These are phyloP conservation scores for Metarhizium album DNA, from an alignment of 2,329 filamentous ascomycete species.

Conservation along the genomic window DNA sequence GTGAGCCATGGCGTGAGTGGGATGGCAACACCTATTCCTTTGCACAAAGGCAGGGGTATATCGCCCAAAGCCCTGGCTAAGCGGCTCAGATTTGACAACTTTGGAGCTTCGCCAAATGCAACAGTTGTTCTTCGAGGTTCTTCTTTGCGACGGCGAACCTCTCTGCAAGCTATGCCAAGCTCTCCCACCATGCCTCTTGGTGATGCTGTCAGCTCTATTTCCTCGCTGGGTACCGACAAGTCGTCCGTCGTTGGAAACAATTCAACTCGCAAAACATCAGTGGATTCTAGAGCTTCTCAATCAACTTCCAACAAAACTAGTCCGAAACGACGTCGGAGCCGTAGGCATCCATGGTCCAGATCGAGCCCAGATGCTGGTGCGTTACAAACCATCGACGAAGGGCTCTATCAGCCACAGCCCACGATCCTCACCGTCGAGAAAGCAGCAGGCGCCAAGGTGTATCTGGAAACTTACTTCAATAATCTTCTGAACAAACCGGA, in stretches of 20 bases:
- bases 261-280: constrained; percentile 23
- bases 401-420: constrained; percentile 16
- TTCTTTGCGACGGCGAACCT: constrained; percentile 13
- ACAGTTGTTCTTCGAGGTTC: constrained; percentile 18
- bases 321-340: constrained; percentile 16
- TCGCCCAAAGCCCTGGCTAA: constrained; percentile 16
- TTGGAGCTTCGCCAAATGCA: constrained; percentile 15
- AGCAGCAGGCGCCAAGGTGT: constrained; percentile 72
- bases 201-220: constrained; percentile 14
- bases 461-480: constrained; percentile 76
- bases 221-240: constrained; percentile 18
- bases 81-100: constrained; percentile 16
- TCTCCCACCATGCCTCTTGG: constrained; percentile 11
- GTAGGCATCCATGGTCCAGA: constrained; percentile 24
- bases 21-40: neutral
- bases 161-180: constrained; percentile 14
- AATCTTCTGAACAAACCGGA: constrained; percentile 44
- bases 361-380: constrained; percentile 24
- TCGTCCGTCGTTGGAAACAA: constrained; percentile 14
- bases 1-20: neutral
- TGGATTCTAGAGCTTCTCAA: constrained; percentile 20
- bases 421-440: constrained; percentile 58
- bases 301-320: constrained; percentile 12
- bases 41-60: constrained; percentile 10
- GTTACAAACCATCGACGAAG: constrained; percentile 25